Conservation (phyloP, 225 moss, liverwort and hornwort species). For the Straminergon stramineum region DNA sequence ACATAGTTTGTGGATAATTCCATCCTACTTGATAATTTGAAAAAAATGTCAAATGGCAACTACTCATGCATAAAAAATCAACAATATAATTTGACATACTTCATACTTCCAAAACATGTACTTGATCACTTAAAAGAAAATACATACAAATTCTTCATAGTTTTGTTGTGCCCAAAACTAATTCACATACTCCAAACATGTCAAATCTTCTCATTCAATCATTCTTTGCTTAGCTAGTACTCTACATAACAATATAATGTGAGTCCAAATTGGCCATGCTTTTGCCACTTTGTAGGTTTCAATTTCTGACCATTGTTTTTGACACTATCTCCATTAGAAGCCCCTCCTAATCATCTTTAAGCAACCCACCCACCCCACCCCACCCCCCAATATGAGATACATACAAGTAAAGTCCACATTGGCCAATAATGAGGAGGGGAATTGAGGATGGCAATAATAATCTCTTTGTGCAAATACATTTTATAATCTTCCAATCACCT, state of each 20-base stretch:
- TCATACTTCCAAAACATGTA: not conserved
- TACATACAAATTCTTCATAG: not conserved
- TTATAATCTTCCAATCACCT: not conserved
- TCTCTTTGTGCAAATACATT: too few species aligned
- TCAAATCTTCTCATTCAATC: not conserved
- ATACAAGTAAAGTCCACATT: not conserved
- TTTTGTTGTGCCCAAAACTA: not conserved
- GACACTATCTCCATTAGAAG: too few species aligned
- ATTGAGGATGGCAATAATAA: not conserved
- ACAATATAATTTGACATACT: not conserved
- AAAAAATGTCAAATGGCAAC: not conserved
- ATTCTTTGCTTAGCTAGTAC: not conserved
- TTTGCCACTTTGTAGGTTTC: not conserved
- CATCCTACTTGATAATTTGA: not conserved
- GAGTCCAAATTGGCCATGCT: accelerated
- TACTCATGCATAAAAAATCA: not conserved
- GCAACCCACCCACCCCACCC: not conserved
- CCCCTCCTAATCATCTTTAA: not conserved
- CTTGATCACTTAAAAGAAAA: not conserved
- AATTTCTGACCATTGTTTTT: not conserved
- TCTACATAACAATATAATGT: too few species aligned
- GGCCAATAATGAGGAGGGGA: not conserved
- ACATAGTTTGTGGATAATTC: not conserved
- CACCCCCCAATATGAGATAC: too few species aligned
- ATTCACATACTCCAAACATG: accelerated